Evolutionary conservation across 768 basidiomycete genomes (phyloP).

Genomic region (Termitomyces eurrhizus): DNA sequence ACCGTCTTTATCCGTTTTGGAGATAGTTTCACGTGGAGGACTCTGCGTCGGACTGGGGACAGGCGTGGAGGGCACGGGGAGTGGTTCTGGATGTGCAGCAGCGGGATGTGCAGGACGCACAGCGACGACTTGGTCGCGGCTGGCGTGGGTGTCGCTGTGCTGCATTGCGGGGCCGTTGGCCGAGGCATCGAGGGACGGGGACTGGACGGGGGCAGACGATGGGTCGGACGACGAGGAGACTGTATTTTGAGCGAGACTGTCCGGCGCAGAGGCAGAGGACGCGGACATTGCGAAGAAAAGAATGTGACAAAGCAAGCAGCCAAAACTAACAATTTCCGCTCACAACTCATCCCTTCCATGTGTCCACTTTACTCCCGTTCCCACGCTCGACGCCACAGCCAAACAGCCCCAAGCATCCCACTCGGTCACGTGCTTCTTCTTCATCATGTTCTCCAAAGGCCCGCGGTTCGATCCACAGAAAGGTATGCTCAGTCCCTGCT

Average conservation of each 20-base stretch:
- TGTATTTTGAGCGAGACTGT: background rate
- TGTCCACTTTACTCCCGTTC: slow-evolving; percentile 11
- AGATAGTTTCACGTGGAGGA: slow-evolving; percentile 12
- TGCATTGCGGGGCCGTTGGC: slow-evolving; percentile 8
- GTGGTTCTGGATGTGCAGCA: slow-evolving; percentile 8
- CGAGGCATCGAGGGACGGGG: slow-evolving; percentile 12
- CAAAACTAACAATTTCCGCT: slow-evolving; percentile 10
- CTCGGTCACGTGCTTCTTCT: slow-evolving; percentile 12
- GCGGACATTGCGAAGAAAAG: slow-evolving; percentile 13
- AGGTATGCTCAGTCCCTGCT: slow-evolving; percentile 19
- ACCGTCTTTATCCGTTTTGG: slow-evolving; percentile 18
- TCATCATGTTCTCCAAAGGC: slow-evolving; percentile 43
- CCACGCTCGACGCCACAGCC: slow-evolving; percentile 13
- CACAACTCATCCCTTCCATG: slow-evolving; percentile 14
- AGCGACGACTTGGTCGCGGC: background rate
- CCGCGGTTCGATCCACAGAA: slow-evolving; percentile 41
- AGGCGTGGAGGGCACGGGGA: slow-evolving; percentile 7
- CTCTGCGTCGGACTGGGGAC: slow-evolving; percentile 4
- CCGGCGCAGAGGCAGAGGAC: slow-evolving; percentile 11
- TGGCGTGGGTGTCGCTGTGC: background rate
- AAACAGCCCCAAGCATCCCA: slow-evolving; percentile 9
- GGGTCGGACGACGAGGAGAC: slow-evolving; percentile 9
- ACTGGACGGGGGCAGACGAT: background rate
- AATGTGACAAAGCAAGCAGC: slow-evolving; percentile 3
- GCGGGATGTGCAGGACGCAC: background rate